A percentile compares a stretch with the other conserved stretches of the same genome.
These are phyloP conservation scores for Lophium mytilinum DNA, from an alignment of 495 filamentous ascomycete species.

Conservation along the genomic window DNA sequence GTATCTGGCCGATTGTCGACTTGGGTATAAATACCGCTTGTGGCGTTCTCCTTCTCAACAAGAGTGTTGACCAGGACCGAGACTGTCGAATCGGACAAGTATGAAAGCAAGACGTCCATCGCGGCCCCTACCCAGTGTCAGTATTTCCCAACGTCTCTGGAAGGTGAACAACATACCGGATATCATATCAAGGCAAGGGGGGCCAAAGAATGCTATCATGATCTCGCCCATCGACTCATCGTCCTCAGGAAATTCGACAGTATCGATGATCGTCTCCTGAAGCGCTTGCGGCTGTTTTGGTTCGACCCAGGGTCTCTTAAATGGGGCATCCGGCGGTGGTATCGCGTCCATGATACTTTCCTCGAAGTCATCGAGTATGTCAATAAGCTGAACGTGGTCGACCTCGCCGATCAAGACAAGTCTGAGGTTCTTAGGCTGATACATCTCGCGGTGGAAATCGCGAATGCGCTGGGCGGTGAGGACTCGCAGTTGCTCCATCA, in stretches of 20 bases:
- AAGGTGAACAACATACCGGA: slow-evolving; percentile 37
- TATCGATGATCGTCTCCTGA: slow-evolving; percentile 59
- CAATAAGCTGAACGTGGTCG: slow-evolving; percentile 69
- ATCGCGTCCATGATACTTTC: slow-evolving; percentile 75
- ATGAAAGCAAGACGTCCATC: slow-evolving; percentile 66
- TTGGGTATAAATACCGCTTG: slow-evolving; percentile 69
- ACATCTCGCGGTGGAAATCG: slow-evolving; percentile 92
- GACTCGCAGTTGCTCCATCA: slow-evolving; percentile 85
- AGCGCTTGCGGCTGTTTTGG: slow-evolving; percentile 68
- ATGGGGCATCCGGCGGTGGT: slow-evolving; percentile 61
- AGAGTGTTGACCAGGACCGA: slow-evolving; percentile 84
- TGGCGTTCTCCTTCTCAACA: slow-evolving; percentile 88
- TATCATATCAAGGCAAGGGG: slow-evolving; percentile 57
- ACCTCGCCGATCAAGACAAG: slow-evolving; percentile 84
- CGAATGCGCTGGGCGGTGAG: slow-evolving; percentile 84
- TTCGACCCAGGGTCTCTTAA: slow-evolving; percentile 85
- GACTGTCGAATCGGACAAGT: slow-evolving; percentile 85
- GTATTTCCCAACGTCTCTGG: neutral
- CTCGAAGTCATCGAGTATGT: slow-evolving; percentile 81
- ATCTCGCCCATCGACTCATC: slow-evolving; percentile 90
- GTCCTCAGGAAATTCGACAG: slow-evolving; percentile 89
- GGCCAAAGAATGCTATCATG: slow-evolving; percentile 74
- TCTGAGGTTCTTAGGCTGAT: slow-evolving; percentile 93
- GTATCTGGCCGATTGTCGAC: slow-evolving; percentile 71
- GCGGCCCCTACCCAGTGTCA: slow-evolving; percentile 36